Evolutionary conservation across 495 filamentous ascomycete genomes (phyloP), one percentile per base, ranked within the genome.

Genomic region (Annulohypoxylon maeteangense): DNA sequence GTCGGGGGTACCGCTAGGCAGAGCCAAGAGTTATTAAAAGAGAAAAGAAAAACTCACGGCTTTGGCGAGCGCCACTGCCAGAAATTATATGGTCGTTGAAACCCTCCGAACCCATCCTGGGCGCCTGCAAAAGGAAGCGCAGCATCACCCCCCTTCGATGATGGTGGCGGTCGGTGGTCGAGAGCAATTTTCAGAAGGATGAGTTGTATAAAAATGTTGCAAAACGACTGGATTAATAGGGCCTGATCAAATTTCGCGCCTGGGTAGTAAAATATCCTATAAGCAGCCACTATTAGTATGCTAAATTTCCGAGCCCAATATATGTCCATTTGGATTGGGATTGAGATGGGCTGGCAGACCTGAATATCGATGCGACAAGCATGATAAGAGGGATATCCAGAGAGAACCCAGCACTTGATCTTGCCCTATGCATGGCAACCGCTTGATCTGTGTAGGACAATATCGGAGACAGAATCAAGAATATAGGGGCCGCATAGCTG

Each of bases 331-430:
- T n/a, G n/a, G n/a, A n/a, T n/a, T n/a, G 14, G 29, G 44, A 40
- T 20, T 20, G 10, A 20, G 38, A 44, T 42, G 44, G 18, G 32
- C 12, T 45, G 20, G 77, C 88, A 73, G 81, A 97, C 91, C 96
- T 95, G 27, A 97, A 81, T 59, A 98, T 89, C 8, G 93, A 97
- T 12, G 95, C 91, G 45, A 97, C 89, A 27, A 99, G 92, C 95
- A 99, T 99, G 70, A 99, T 99, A 67, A 98, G 79, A 4, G 95
- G 96, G 48, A 97, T 99, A 77, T 99, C 92, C 38, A 90, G 78
- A 11, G 84, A 87, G 83, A 99, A 99, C 36, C 95, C 95, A 18
- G 91, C 92, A 47, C 93, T 97, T 31, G 89, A 92, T 75, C 90
- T 90, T 31, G 80, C 86, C 69, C 89, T 87, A 77, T 97, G 88